Evolutionary conservation across 805 yeast species (phyloP).

Genomic region (Ogataea angusta): DNA sequence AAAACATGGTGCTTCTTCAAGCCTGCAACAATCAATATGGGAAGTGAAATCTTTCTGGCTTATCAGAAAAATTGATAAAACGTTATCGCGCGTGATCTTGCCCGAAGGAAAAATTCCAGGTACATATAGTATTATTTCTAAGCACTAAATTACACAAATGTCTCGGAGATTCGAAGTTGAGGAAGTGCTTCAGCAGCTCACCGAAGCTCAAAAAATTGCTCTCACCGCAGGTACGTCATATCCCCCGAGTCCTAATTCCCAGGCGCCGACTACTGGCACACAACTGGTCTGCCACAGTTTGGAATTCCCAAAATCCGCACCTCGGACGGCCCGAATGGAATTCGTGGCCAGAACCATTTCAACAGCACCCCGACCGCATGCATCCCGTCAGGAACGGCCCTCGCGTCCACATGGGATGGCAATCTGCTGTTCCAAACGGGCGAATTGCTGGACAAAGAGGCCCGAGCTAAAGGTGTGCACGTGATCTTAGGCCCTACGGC

Average conservation of each 20-base stretch:
- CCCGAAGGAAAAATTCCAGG: too few relatives aligned
- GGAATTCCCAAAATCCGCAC: constrained; percentile 36
- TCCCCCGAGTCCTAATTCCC: constrained; percentile 8
- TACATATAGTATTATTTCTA: too few relatives aligned
- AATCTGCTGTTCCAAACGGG: constrained; percentile 39
- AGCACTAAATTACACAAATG: not conserved
- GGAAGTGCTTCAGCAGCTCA: constrained; percentile 2
- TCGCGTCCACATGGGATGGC: constrained; percentile 44
- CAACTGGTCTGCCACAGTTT: constrained; percentile 32
- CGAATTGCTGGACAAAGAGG: constrained; percentile 41
- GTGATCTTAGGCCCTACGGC: constrained; percentile 35
- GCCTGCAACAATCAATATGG: too few relatives aligned
- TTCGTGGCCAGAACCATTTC: constrained; percentile 42
- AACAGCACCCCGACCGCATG: constrained; percentile 42
- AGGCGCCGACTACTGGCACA: constrained; percentile 40
- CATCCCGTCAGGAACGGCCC: constrained; percentile 45
- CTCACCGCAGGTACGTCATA: constrained; percentile 7
- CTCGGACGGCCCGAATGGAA: constrained; percentile 48
- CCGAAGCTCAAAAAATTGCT: constrained; percentile 5
- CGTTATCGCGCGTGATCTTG: too few relatives aligned
- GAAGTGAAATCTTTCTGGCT: too few relatives aligned
- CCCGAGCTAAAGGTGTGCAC: constrained; percentile 42
- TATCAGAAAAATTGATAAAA: too few relatives aligned
- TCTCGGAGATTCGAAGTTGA: constrained; percentile 5
- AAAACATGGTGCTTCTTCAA: too few relatives aligned